A percentile compares a stretch with the other conserved stretches of the same genome.
phyloP scores from a whole-genome alignment of 1,284 basidiomycete genomes.

The Agroathelia rolfsii region DNA sequence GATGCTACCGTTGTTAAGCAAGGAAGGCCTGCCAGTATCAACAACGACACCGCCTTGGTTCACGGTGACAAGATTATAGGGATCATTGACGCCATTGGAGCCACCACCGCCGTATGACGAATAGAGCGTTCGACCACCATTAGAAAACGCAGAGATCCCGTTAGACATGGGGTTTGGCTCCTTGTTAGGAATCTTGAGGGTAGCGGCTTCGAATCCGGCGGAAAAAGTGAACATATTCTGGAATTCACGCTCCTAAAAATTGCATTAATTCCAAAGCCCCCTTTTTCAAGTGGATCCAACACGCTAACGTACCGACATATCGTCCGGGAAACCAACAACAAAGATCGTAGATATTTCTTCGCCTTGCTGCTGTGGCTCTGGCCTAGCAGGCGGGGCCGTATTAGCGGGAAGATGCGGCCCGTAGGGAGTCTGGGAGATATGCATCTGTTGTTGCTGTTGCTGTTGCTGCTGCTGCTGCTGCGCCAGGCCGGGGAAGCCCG shows the following conservation, averaged over 20 bases:
- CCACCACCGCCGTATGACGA: constrained; percentile 30
- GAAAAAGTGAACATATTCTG: constrained; percentile 99
- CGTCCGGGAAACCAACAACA: constrained; percentile 97
- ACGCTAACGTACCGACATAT: constrained; percentile 77
- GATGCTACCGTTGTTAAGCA: constrained; percentile 37
- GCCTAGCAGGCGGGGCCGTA: constrained; percentile 5
- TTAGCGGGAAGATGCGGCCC: constrained; percentile 54
- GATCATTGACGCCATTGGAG: constrained; percentile 60
- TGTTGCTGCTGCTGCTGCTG: constrained; percentile 28
- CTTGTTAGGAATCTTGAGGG: constrained; percentile 92
- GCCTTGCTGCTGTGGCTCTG: constrained; percentile 28
- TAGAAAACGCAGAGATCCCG: constrained; percentile 57
- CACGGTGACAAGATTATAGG: constrained; percentile 68
- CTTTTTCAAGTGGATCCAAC: constrained; percentile 11
- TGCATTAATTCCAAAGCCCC: constrained; percentile 14
- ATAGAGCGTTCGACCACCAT: constrained; percentile 20
- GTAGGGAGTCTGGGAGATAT: constrained; percentile 61
- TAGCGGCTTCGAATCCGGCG: constrained; percentile 92
- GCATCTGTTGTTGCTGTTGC: constrained; percentile 26
- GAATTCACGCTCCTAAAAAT: constrained; percentile 85
- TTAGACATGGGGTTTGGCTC: no score
- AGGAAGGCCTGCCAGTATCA: constrained; percentile 58
- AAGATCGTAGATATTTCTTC: constrained; percentile 98
- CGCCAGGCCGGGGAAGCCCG: constrained; percentile 16
- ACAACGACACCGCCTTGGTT: constrained; percentile 71